Percentiles rank a stretch among this genome's conserved stretches.
These are phyloP conservation scores for Termitomyces sp. DNA, from an alignment of 768 basidiomycete genomes.

Conservation along the genomic window DNA sequence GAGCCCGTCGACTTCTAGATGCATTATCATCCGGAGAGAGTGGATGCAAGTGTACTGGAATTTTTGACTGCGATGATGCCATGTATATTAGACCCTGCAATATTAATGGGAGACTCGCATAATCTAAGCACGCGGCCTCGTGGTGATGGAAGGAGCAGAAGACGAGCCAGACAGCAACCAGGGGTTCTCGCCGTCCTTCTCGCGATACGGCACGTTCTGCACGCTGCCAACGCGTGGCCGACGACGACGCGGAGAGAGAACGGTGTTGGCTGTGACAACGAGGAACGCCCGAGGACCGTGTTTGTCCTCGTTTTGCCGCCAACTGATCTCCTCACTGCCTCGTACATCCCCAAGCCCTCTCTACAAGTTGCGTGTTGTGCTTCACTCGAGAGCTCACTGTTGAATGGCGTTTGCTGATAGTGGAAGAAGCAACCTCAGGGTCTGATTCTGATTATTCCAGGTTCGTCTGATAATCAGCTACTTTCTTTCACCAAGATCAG, in stretches of 20 bases:
- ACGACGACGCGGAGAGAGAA: neutral
- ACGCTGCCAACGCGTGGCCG: constrained; percentile 1
- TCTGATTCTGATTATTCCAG: constrained; percentile 97
- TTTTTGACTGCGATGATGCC: constrained; percentile 39
- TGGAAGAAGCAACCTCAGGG: constrained; percentile 86
- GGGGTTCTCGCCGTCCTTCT: neutral
- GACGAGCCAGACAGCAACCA: neutral
- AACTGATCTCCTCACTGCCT: neutral
- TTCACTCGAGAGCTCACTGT: neutral
- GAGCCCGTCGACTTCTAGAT: constrained; percentile 43
- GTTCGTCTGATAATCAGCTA: constrained; percentile 38
- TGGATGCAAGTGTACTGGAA: constrained; percentile 68
- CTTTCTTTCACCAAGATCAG: constrained; percentile 5
- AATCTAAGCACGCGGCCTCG: constrained; percentile 1
- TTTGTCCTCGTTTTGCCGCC: constrained; percentile 5
- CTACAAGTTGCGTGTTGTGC: constrained; percentile 7
- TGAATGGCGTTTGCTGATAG: constrained; percentile 24
- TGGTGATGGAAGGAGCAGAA: constrained; percentile 1
- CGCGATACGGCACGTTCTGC: constrained; percentile 4
- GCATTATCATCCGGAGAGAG: constrained; percentile 53
- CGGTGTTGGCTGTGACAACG: neutral
- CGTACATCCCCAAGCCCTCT: neutral
- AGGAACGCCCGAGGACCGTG: neutral
- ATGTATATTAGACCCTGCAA: constrained; percentile 16
- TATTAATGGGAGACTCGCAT: constrained; percentile 1